phyloP scores from a whole-genome alignment of 176 grass and related monocot species.

The Hsuehochloa calcarea region DNA sequence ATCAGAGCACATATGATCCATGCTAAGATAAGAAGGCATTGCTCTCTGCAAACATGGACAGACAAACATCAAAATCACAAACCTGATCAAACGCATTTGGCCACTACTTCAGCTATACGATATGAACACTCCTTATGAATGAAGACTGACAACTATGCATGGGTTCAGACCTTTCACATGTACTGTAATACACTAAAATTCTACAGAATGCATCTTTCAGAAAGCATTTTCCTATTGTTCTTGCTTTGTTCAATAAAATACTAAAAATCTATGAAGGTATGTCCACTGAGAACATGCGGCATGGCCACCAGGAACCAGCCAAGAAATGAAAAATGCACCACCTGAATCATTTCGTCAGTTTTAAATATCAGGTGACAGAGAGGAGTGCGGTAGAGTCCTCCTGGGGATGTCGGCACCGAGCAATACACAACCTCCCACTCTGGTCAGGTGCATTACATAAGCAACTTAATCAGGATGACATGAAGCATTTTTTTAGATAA shows the following conservation, averaged over 20 bases:
- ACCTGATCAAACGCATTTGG: neutral
- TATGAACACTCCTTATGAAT: neutral
- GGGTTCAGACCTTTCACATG: neutral
- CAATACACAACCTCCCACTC: conserved; percentile 91
- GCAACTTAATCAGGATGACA: neutral
- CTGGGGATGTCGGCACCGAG: conserved; percentile 82
- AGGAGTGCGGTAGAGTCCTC: conserved; percentile 70
- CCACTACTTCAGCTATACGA: neutral
- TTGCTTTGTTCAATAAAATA: neutral
- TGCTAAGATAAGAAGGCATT: conserved; percentile 15
- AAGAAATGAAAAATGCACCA: conserved; percentile 14
- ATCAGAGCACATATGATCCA: neutral
- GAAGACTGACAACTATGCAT: neutral
- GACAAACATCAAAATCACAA: neutral
- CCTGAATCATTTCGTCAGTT: conserved; percentile 85
- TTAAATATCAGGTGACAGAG: conserved; percentile 77
- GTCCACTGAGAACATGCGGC: neutral
- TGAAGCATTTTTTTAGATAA: too few species aligned
- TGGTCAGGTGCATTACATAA: conserved; percentile 20
- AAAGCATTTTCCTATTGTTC: neutral
- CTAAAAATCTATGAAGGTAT: neutral
- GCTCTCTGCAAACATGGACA: conserved; percentile 43
- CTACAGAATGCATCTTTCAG: neutral
- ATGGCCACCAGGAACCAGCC: neutral
- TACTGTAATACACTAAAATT: neutral